Evolutionary conservation across 2,329 filamentous ascomycete species (phyloP).

Genomic region (Sclerotinia nivalis): DNA sequence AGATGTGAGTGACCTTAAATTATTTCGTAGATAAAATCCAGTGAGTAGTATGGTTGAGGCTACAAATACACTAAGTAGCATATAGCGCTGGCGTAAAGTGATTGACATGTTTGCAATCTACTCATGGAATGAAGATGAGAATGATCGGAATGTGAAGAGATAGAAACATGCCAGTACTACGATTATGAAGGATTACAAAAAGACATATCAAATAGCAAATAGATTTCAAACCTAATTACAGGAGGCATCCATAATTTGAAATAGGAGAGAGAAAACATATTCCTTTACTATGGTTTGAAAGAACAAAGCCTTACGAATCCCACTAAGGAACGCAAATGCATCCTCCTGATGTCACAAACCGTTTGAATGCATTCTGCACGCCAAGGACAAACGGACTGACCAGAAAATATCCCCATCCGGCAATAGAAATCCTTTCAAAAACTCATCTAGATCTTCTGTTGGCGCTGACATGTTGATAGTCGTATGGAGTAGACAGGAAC

Average conservation of each 20-base stretch:
- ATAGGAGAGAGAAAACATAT: neutral
- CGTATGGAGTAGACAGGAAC: neutral
- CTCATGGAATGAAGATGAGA: neutral
- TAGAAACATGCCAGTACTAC: neutral
- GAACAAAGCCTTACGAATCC: conserved; percentile 6
- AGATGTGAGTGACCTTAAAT: neutral
- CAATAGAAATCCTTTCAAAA: neutral
- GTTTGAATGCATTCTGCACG: conserved; percentile 5
- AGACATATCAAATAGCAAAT: neutral
- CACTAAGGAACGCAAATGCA: neutral
- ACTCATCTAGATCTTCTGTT: neutral
- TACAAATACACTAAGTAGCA: conserved; percentile 11
- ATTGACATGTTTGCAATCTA: conserved; percentile 3
- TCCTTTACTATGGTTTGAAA: neutral
- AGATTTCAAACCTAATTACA: neutral
- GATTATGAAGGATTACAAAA: neutral
- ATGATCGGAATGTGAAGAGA: conserved; percentile 8
- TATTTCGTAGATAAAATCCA: conserved; percentile 11
- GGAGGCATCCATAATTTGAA: neutral
- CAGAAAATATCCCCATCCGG: neutral
- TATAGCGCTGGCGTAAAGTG: conserved; percentile 11
- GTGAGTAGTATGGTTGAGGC: neutral
- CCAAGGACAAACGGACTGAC: neutral
- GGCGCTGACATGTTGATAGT: neutral
- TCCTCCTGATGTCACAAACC: neutral